These are phyloP conservation scores for Sporothrix protearum DNA, from an alignment of 2,329 filamentous ascomycete genomes.

Conservation along the genomic window DNA sequence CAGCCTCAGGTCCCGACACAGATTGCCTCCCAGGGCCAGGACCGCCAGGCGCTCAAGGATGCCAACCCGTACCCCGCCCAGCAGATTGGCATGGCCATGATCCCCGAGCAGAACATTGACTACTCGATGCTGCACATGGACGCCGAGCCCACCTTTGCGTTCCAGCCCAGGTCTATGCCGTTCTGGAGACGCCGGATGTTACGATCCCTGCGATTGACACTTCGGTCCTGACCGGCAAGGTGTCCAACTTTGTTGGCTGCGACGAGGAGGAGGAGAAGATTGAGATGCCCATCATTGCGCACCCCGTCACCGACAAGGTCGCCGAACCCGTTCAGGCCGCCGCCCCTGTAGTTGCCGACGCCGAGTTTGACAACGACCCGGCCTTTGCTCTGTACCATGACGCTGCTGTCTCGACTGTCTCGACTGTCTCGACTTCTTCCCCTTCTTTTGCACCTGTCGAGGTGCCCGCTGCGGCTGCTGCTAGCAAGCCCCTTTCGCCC, in stretches of 20 bases:
- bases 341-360: slow-evolving; percentile 43
- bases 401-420: slow-evolving; percentile 32
- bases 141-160: slow-evolving; percentile 50
- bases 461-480: slow-evolving; percentile 28
- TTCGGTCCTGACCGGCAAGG: slow-evolving; percentile 67
- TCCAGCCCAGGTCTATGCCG: slow-evolving; percentile 68
- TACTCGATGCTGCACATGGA: slow-evolving; percentile 67
- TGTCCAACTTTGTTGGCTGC: slow-evolving; percentile 51
- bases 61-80: slow-evolving; percentile 57
- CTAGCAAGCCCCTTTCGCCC: slow-evolving; percentile 38
- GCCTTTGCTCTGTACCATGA: slow-evolving; percentile 60
- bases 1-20: slow-evolving; percentile 30
- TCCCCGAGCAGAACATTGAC: slow-evolving; percentile 75
- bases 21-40: slow-evolving; percentile 35
- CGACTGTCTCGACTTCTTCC: slow-evolving; percentile 29
- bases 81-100: slow-evolving; percentile 75
- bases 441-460: slow-evolving; percentile 29
- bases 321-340: slow-evolving; percentile 34
- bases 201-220: slow-evolving; percentile 50
- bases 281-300: slow-evolving; percentile 53
- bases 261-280: slow-evolving; percentile 53
- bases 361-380: slow-evolving; percentile 60
- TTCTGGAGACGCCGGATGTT: slow-evolving; percentile 39
- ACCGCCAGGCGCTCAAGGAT: slow-evolving; percentile 59
- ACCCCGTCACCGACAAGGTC: slow-evolving; percentile 39